Conservation (phyloP, 331 rosid species). For the Acacia pycnantha region DNA sequence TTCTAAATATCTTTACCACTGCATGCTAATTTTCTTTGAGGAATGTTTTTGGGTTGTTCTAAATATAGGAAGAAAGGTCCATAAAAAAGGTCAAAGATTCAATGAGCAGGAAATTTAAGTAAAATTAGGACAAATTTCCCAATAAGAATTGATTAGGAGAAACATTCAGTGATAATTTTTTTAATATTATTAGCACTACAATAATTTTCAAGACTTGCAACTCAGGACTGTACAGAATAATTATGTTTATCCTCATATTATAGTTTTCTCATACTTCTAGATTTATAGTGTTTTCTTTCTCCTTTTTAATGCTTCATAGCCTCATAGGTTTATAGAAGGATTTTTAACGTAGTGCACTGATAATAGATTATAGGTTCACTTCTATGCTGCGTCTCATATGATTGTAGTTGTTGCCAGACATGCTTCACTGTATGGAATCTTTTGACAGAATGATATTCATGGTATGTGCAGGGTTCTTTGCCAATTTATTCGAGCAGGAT, state of each 20-base stretch:
- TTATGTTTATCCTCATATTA: neutral
- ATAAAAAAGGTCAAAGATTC: neutral
- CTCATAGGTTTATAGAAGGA: conserved; percentile 4
- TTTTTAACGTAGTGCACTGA: conserved; percentile 8
- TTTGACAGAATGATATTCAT: conserved; percentile 27
- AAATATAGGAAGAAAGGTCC: neutral
- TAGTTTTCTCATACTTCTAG: neutral
- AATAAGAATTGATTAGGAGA: conserved; percentile 2
- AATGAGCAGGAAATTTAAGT: neutral
- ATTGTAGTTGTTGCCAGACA: conserved; percentile 5
- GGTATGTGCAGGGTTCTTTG: conserved; percentile 82
- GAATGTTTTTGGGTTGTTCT: neutral
- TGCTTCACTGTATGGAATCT: conserved; percentile 14
- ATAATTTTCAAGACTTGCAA: conserved; percentile 6
- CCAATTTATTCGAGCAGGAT: conserved; percentile 91
- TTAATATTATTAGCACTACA: neutral
- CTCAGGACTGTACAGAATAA: conserved; percentile 11
- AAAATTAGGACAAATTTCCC: neutral
- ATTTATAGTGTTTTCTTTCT: conserved; percentile 12
- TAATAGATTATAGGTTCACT: neutral
- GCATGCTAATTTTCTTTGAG: conserved; percentile 24
- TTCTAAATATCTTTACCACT: neutral
- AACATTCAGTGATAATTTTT: conserved; percentile 12
- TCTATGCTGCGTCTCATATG: conserved; percentile 23
- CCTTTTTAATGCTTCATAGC: neutral